Conservation (phyloP, 768 basidiomycete species). For the Stropharia rugosoannulata region DNA sequence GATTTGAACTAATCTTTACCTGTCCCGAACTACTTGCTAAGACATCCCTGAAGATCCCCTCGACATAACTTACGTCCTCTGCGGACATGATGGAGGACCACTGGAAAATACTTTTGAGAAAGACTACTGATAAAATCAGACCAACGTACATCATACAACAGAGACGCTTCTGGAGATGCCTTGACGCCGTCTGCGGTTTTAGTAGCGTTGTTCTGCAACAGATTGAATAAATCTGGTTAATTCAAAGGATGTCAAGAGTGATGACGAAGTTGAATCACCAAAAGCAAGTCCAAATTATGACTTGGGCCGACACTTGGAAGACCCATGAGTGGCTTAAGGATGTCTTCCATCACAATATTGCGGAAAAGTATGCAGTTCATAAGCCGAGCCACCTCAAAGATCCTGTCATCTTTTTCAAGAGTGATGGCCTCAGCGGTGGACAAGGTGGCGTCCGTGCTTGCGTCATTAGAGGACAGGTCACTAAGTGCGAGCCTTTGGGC, state of each 20-base stretch:
- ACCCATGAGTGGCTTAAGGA: slow-evolving; percentile 25
- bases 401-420: slow-evolving; percentile 20
- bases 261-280: background rate
- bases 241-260: too few species aligned
- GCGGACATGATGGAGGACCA: background rate
- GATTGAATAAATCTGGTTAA: too few species aligned
- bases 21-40: too few species aligned
- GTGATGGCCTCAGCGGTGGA: background rate
- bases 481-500: background rate
- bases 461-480: too few species aligned
- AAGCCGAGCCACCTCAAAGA: slow-evolving; percentile 22
- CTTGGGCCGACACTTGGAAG: slow-evolving; percentile 13
- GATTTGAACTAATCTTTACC: too few species aligned
- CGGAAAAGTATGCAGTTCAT: slow-evolving; percentile 26
- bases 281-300: background rate
- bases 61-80: background rate
- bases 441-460: background rate
- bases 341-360: slow-evolving; percentile 23
- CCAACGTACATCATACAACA: background rate
- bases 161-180: background rate
- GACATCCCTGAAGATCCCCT: too few species aligned
- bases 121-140: background rate
- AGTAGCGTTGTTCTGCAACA: too few species aligned
- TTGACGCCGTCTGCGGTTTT: background rate
- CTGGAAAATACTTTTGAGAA: too few species aligned